Evolutionary conservation across 768 basidiomycete genomes (phyloP), one percentile per base, ranked within the genome.

Genomic region (Mycena filopes): DNA sequence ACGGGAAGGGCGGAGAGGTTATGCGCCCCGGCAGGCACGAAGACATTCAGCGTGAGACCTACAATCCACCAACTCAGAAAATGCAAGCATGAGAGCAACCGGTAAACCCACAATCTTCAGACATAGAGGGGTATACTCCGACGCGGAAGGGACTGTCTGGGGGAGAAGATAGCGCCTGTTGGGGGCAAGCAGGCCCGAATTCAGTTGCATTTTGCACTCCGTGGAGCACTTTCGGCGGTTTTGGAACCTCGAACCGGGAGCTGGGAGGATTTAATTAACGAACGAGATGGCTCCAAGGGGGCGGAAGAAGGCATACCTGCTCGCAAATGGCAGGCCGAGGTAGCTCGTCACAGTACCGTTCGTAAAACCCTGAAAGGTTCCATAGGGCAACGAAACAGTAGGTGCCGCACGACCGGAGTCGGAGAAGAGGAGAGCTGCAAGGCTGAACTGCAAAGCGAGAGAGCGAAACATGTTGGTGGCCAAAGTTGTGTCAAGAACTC

Each of bases 31-130:
- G 7, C 9, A 20, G 54, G 61, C 40, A 20, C 31, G n/a, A 47
- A 63, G 20, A 63, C 36, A 26, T 56, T 47, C 13, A 63, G 54
- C 1, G 54, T 56, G n/a, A 63, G 29, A 25, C 61, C 61, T 63
- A n/a, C 1, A 40, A 31, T 36, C 15, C 36, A 36, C 10, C 36
- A 41, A 29, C 18, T 6, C 18, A n/a, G 38, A n/a, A 40, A n/a
- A 29, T n/a, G 4, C 41, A 33, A 51, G n/a, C 16, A 38, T 11
- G 4, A 23, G 38, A 28, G n/a, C n/a, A 10, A n/a, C 12, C 5
- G 16, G 7, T 31, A 9, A n/a, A 54, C 53, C 11, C 3, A 62
- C 60, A 62, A 18, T 55, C 45, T 23, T 62, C 60, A 8, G 60
- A 62, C 23, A 55, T 41, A 2, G 33, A 26, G 8, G 43, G 50